These are phyloP conservation scores for Pseudozyma pruni DNA, from an alignment of 1,284 basidiomycete genomes.

Conservation along the genomic window DNA sequence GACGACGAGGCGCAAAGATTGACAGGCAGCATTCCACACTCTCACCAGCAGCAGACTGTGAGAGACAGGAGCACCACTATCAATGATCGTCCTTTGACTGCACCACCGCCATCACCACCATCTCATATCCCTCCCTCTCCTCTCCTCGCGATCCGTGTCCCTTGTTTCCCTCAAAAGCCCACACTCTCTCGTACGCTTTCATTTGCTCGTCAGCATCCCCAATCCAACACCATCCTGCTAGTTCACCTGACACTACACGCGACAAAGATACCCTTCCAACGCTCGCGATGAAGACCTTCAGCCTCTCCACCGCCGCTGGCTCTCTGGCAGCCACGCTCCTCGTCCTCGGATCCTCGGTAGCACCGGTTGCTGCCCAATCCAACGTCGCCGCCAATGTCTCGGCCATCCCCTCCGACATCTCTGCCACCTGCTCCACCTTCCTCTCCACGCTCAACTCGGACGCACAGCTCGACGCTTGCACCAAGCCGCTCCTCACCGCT, in stretches of 20 bases:
- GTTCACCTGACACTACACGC: too few species aligned
- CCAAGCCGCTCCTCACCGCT: constrained; percentile 51
- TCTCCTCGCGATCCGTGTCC: constrained; percentile 10
- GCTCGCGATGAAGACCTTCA: constrained; percentile 31
- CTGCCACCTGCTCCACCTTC: constrained; percentile 41
- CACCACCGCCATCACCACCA: constrained; percentile 11
- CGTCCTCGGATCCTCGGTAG: constrained; percentile 18
- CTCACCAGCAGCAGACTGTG: too few species aligned
- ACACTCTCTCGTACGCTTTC: not conserved
- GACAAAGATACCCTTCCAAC: not conserved
- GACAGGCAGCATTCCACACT: too few species aligned
- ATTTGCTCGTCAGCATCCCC: constrained; percentile 10
- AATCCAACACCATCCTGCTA: not conserved
- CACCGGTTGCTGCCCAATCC: constrained; percentile 41
- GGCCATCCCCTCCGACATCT: constrained; percentile 45
- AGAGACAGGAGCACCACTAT: too few species aligned
- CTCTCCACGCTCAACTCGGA: constrained; percentile 54
- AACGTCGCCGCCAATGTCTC: constrained; percentile 20
- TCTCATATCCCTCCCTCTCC: constrained; percentile 1
- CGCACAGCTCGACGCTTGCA: constrained; percentile 45
- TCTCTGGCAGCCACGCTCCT: constrained; percentile 31
- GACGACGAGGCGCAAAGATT: too few species aligned
- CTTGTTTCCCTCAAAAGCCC: not conserved
- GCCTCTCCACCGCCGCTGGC: constrained; percentile 22
- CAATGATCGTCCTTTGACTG: not conserved